Conservation (phyloP, 768 basidiomycete genomes). For the Pholiota molesta region DNA sequence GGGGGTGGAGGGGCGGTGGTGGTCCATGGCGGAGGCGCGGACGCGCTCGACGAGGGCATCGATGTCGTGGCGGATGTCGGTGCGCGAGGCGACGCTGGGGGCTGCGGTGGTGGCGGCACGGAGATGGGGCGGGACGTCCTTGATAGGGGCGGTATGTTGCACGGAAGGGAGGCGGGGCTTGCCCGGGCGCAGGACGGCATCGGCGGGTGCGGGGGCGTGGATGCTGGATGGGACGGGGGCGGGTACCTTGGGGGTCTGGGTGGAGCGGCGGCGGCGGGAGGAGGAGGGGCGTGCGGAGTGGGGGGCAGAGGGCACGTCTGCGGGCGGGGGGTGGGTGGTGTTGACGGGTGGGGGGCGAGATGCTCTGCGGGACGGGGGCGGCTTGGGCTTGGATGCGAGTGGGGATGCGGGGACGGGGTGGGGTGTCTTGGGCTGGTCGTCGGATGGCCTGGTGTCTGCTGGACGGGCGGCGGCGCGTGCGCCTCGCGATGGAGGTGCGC, state of each 20-base stretch:
- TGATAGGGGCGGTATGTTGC: conserved; percentile 45
- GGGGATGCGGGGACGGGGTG: conserved; percentile 25
- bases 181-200: neutral
- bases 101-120: neutral
- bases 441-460: neutral
- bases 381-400: conserved; percentile 31
- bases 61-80: conserved; percentile 63
- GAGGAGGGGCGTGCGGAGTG: conserved; percentile 1
- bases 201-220: neutral
- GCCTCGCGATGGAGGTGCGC: too few species aligned
- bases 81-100: conserved; percentile 9
- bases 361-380: conserved; percentile 24
- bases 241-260: too few species aligned
- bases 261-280: too few species aligned
- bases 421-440: conserved; percentile 7
- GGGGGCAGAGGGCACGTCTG: neutral
- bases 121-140: conserved; percentile 66
- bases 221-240: too few species aligned
- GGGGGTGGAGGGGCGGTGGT: conserved; percentile 66
- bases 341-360: conserved; percentile 35
- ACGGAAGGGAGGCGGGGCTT: conserved; percentile 8
- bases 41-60: conserved; percentile 81
- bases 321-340: conserved; percentile 25
- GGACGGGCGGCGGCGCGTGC: too few species aligned
- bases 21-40: conserved; percentile 70